Base-by-base conservation (phyloP, 768 basidiomycete genomes). In the Agaricus subrufescens region DNA sequence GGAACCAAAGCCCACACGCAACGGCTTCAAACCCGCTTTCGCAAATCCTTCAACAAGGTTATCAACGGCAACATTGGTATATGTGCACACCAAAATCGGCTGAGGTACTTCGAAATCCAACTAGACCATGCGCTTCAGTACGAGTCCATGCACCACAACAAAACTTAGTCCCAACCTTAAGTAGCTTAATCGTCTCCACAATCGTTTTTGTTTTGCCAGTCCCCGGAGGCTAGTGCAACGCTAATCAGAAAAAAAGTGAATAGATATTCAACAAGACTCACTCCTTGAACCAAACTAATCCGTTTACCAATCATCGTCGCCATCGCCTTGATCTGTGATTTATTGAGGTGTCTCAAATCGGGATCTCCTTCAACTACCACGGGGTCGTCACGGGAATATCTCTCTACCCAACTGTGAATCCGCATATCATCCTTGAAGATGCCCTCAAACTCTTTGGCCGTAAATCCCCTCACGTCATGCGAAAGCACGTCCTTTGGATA, bases 181-280 rank as follows among this genome's bases (percentile, higher is more conserved):
- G 80, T 15, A 95, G 65, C 61, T 83, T 87, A 56, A 91, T 77
- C 0, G 90, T 78, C 66, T 95, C 87, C n/a, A 93, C 84, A 46
- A 95, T 93, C 0, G 92, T 95, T 67, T 87, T 86, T 2, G 94
- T 95, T 70, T 98, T 98, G 37, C 94, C 94, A 0, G 92, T 94
- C 23, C 93, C 93, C 19, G 92, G 93, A 40, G 93, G 91, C 89
- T 92, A 11, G 7, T 62, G 15, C 29, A 30, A 9, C 42, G 15
- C 60, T 31, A 46, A 53, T 49, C 7, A 43, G 25, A n/a, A 52
- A 50, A 19, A 19, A 19, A 19, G 19, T 19, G 19, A 19, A 19
- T 62, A 26, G 43, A 45, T 31, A 42, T 23, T 57, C 38, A 43
- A 19, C 12, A 38, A 3, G 74, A 15, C 87, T 62, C 67, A 94